Base-by-base conservation (phyloP, 768 basidiomycete genomes). In the Serendipita vermifera region DNA sequence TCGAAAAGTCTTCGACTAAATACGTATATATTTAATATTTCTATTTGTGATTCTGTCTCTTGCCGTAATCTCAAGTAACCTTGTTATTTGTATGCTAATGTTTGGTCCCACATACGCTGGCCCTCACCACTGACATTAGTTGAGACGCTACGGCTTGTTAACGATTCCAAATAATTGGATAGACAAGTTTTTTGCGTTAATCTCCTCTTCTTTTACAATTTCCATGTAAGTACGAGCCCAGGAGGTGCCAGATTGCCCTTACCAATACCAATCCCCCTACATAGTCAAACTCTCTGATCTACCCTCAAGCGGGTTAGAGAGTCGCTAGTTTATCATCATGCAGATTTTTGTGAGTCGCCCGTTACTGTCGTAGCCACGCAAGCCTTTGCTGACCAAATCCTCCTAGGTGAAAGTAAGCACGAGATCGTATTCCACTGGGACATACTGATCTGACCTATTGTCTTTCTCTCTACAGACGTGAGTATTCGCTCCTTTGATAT, bases 121-220 rank as follows among this genome's bases (percentile, higher is more conserved):
- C 24, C 46, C 27, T 51, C 22, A 51, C 22, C 46, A 51, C 46
- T 36, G 24, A 9, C 11, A 24, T 29, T 22, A 51, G 46, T 51
- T 51, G 29, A 27, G 33, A 32, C 48, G 46, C 38, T 40, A 31
- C 57, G 59, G 82, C 82, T 85, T 75, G 81, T 89, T 84, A 71
- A 90, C 80, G 87, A 91, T 85, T 90, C 87, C 88, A 91, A 71
- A 81, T 62, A 79, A 61, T 65, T 81, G 83, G 86, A 81, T 90
- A 87, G 87, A 90, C 72, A 90, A 88, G 46, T 29, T 51, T 26
- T 31, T 24, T 31, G 22, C 15, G n/a, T 31, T 51, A n/a, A 5
- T 20, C 29, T 29, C 46, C 29, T 5, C 7, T 27, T 22, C 17
- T 29, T 13, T 7, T 29, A 22, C 24, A n/a, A n/a, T n/a, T n/a